A percentile compares a stretch with the other conserved stretches of the same genome.
Conservation (phyloP, 2,329 filamentous ascomycete species). For the Diaporthe sp. region DNA sequence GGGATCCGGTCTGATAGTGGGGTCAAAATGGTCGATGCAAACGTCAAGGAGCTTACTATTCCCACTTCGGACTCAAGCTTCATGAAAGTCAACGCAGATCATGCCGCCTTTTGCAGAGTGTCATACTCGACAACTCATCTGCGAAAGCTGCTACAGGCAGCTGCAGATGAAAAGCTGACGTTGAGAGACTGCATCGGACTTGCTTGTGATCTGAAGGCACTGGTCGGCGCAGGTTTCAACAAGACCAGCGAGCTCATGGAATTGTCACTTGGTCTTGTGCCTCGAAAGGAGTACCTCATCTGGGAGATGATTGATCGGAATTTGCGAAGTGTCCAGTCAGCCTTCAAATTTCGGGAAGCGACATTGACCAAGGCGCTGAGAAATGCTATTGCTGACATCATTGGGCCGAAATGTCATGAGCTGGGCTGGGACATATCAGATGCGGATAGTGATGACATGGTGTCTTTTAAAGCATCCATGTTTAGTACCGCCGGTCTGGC, state of each 20-base stretch:
- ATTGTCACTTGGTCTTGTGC: background rate
- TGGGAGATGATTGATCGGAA: background rate
- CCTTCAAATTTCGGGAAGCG: background rate
- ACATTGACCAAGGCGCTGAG: background rate
- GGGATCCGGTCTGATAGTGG: background rate
- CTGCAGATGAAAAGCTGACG: background rate
- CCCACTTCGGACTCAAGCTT: background rate
- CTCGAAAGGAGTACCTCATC: background rate
- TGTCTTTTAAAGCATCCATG: background rate
- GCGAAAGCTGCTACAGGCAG: background rate
- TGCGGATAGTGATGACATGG: background rate
- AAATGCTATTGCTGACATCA: background rate
- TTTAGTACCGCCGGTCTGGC: background rate
- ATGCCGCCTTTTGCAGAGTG: background rate
- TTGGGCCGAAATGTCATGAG: background rate
- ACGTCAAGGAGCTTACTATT: background rate
- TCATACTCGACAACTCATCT: background rate
- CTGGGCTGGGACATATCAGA: background rate
- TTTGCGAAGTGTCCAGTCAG: background rate
- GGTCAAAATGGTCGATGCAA: background rate
- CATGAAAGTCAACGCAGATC: background rate
- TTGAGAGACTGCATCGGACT: background rate
- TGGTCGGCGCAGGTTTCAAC: background rate
- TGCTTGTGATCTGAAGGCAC: background rate
- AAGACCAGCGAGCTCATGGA: background rate